Conservation (phyloP, 345 rosid genomes). For the Linum lewisii region DNA sequence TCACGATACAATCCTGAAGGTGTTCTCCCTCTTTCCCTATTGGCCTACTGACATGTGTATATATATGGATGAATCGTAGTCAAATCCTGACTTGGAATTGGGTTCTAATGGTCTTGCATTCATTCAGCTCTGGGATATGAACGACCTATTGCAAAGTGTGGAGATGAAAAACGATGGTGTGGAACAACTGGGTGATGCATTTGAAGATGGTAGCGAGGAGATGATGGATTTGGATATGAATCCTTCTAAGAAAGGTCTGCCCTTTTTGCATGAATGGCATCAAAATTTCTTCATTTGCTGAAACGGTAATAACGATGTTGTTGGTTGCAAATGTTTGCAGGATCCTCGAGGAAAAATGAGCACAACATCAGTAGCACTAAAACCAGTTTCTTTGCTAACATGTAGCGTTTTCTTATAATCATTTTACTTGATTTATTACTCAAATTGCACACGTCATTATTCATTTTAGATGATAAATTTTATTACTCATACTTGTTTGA, state of each 20-base stretch:
- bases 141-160: conserved; percentile 50
- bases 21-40: conserved; percentile 12
- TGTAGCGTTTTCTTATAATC: no score
- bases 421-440: no score
- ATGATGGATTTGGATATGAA: conserved; percentile 56
- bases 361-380: conserved; percentile 14
- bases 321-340: conserved; percentile 26
- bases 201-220: conserved; percentile 54
- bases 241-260: conserved; percentile 44
- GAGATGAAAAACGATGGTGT: conserved; percentile 14
- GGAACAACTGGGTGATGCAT: conserved; percentile 25
- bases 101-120: no score
- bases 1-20: conserved; percentile 82
- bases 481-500: no score
- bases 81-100: no score
- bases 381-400: conserved; percentile 53
- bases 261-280: neutral
- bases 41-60: neutral
- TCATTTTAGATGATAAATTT: no score
- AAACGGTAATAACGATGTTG: neutral
- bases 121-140: conserved; percentile 81
- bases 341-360: conserved; percentile 35
- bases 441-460: no score
- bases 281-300: neutral
- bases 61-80: no score